Evolutionary conservation across 805 yeast genomes (phyloP), one percentile per base, ranked within the genome.

Genomic region (Scheffersomyces ergatensis): DNA sequence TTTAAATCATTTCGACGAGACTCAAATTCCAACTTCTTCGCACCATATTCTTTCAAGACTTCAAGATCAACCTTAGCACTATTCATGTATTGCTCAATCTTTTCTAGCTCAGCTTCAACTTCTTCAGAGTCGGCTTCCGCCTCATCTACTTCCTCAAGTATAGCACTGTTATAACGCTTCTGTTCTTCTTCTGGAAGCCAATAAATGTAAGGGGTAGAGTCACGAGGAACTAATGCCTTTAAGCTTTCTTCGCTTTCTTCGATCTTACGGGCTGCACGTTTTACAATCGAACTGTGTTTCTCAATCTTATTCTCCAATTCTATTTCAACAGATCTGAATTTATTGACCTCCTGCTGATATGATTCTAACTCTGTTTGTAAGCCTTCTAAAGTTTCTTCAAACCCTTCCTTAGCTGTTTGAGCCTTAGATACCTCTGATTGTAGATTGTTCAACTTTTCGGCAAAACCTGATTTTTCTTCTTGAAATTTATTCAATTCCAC

Each of bases 41-140:
- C 59, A 0, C 85, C 85, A 58, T 89, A 93, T 47, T 89, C 95
- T 42, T 78, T 78, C 35, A 92, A 67, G 2, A 87, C 77, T 41
- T 85, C 90, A 42, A 84, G 70, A 56, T 92, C 92, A 3, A 82
- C 82, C 42, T 72, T 74, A 6, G 81, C 76, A 13, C 71, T 70
- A 4, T 74, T 75, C 52, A 86, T 65, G 45, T 74, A 75, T 2
- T 65, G 69, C 48, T 85, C 83, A 14, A 88, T 57, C 25, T 63
- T 68, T 4, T 53, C 76, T 32, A 87, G 75, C 35, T 80, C 82
- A 0, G 55, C 56, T 37, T 76, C 74, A 20, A 86, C 57, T 4
- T 54, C 55, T 4, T 74, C 78, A 19, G 74, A 48, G 53, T 85
- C 73, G 16, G 82, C 45, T 0, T 58, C 57, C 45, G 84, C 83